Percentiles rank a stretch among this genome's conserved stretches.
Evolutionary conservation across 1,139 yeast species (phyloP).

Genomic region (Zygoascus hellenicus): DNA sequence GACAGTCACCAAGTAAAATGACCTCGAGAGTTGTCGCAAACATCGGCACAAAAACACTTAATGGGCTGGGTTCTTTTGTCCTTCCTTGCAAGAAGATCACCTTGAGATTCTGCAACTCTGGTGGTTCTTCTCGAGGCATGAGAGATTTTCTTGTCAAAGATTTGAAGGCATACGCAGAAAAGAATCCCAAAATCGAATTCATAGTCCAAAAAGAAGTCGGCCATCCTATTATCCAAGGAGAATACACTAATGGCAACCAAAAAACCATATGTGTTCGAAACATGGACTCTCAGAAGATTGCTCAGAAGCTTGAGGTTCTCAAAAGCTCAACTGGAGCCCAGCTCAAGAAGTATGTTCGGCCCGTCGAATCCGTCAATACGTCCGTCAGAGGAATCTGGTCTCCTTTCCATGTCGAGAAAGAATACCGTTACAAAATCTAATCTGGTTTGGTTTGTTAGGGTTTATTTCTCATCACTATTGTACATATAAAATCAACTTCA

Average conservation of each 20-base stretch:
- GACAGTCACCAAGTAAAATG: conserved; percentile 15
- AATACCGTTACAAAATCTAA: conserved; percentile 61
- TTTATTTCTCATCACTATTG: conserved; percentile 9
- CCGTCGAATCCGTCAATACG: conserved; percentile 71
- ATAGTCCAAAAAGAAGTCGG: conserved; percentile 66
- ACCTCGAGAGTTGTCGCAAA: conserved; percentile 24
- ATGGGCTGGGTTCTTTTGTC: conserved; percentile 78
- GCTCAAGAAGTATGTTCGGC: conserved; percentile 57
- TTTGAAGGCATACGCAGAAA: conserved; percentile 51
- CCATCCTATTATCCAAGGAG: conserved; percentile 74
- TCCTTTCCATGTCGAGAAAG: conserved; percentile 77
- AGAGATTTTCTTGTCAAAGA: conserved; percentile 56
- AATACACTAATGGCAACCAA: conserved; percentile 44
- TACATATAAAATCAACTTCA: conserved; percentile 11
- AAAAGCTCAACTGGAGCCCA: conserved; percentile 57
- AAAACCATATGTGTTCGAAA: conserved; percentile 62
- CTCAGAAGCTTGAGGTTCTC: conserved; percentile 48
- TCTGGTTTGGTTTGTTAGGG: neutral
- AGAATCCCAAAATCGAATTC: conserved; percentile 64
- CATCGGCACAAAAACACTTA: conserved; percentile 42
- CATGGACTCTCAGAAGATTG: conserved; percentile 47
- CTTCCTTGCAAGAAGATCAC: conserved; percentile 68
- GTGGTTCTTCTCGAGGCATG: conserved; percentile 87
- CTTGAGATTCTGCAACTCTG: conserved; percentile 85
- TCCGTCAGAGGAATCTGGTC: conserved; percentile 98